phyloP scores from a whole-genome alignment of 345 rosid genomes.

The Brassica juncea region DNA sequence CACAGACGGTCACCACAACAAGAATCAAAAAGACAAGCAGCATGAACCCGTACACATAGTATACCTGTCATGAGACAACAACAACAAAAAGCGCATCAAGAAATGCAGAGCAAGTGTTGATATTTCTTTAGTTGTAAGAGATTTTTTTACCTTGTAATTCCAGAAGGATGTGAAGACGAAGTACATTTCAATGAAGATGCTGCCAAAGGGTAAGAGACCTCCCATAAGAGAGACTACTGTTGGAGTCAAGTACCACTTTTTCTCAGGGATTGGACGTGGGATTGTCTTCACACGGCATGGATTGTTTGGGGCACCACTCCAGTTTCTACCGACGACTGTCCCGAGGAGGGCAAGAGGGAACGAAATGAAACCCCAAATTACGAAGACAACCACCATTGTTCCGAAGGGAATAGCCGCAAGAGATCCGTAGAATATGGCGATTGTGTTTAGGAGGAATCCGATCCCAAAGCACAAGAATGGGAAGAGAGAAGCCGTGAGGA shows the following conservation, averaged over 20 bases:
- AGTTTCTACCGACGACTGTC: constrained; percentile 89
- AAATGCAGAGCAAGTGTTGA: neutral
- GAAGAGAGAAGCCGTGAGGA: constrained; percentile 89
- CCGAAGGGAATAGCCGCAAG: constrained; percentile 97
- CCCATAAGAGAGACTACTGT: constrained; percentile 93
- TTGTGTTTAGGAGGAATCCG: constrained; percentile 82
- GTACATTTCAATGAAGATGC: constrained; percentile 96
- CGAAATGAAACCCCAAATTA: constrained; percentile 95
- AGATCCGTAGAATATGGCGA: constrained; percentile 92
- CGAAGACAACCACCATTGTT: constrained; percentile 88
- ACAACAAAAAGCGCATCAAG: neutral
- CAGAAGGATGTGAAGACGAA: constrained; percentile 97
- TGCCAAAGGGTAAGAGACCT: constrained; percentile 91
- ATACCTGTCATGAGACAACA: constrained; percentile 59
- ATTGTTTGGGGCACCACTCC: constrained; percentile 96
- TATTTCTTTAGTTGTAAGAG: neutral
- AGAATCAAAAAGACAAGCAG: constrained; percentile 86
- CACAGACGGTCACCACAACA: constrained; percentile 83
- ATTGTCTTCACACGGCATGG: constrained; percentile 98
- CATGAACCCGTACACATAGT: constrained; percentile 96
- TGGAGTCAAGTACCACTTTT: constrained; percentile 95
- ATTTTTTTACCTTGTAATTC: constrained; percentile 83
- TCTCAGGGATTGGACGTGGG: constrained; percentile 96
- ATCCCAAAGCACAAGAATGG: constrained; percentile 96
- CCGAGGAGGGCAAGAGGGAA: constrained; percentile 98